Conservation (phyloP, 257 asterid species). For the Apocynum venetum region DNA sequence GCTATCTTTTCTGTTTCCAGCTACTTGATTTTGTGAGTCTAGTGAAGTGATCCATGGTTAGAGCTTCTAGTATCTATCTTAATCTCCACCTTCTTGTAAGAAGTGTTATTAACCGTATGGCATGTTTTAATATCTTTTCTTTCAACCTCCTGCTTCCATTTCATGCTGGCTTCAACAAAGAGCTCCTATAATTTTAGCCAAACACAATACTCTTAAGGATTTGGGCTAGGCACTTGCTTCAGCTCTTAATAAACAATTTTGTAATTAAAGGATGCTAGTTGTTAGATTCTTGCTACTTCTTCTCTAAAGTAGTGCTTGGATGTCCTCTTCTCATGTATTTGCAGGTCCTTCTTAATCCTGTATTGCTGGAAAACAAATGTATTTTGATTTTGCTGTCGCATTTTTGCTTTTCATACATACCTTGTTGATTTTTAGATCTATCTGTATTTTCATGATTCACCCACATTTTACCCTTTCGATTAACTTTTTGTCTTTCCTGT, state of each 20-base stretch:
- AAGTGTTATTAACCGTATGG: background rate
- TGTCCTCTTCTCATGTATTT: background rate
- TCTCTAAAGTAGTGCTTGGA: background rate
- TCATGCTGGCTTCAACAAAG: background rate
- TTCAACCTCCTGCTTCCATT: background rate
- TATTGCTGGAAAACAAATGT: background rate
- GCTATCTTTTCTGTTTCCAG: too few relatives aligned
- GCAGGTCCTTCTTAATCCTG: background rate
- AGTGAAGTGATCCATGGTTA: background rate
- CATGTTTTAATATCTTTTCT: background rate
- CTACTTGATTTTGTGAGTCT: too few relatives aligned
- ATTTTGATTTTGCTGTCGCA: background rate
- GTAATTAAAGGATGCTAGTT: background rate
- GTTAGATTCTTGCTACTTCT: background rate
- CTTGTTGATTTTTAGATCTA: background rate
- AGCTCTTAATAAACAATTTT: background rate
- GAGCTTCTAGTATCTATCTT: background rate
- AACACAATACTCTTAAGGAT: background rate
- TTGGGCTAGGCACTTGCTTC: background rate
- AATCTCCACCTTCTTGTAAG: background rate
- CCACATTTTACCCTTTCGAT: background rate
- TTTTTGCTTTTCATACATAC: too few relatives aligned
- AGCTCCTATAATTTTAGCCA: background rate
- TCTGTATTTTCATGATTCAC: background rate
- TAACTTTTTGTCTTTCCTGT: background rate